Evolutionary conservation across 805 yeast species (phyloP).

Genomic region (Soucietia sequanensis): DNA sequence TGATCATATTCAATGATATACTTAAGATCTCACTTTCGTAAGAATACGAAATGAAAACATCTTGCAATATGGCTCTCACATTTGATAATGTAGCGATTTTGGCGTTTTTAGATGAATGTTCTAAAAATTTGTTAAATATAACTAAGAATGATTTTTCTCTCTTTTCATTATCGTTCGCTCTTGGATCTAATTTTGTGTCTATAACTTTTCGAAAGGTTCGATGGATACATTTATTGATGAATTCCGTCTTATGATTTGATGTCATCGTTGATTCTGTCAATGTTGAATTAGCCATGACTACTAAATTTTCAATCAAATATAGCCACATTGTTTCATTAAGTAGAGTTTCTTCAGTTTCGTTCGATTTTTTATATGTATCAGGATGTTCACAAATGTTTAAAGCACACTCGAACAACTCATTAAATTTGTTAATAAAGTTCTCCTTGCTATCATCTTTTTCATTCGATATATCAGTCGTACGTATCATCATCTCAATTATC

Average conservation of each 20-base stretch:
- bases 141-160: conserved; percentile 44
- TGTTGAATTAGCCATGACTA: conserved; percentile 15
- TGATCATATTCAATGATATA: conserved; percentile 52
- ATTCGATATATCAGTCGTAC: conserved; percentile 9
- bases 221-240: conserved; percentile 29
- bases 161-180: conserved; percentile 6
- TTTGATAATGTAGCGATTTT: conserved; percentile 55
- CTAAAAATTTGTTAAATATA: conserved; percentile 56
- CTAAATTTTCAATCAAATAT: conserved; percentile 22
- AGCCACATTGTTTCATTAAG: conserved; percentile 30
- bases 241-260: conserved; percentile 4
- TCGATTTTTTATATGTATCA: conserved; percentile 9
- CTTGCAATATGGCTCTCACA: conserved; percentile 57
- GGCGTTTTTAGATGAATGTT: conserved; percentile 42
- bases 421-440: conserved; percentile 17
- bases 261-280: not conserved
- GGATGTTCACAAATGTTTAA: conserved; percentile 27
- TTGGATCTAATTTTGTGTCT: conserved; percentile 22
- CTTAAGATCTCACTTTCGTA: conserved; percentile 59
- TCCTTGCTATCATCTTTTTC: conserved; percentile 13
- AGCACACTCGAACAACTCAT: conserved; percentile 33
- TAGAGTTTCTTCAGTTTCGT: conserved; percentile 7
- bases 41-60: conserved; percentile 61
- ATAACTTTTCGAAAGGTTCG: conserved; percentile 31
- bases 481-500: conserved; percentile 19